Evolutionary conservation across 176 grass and related monocot genomes (phyloP).

Genomic region (Zizania latifolia): DNA sequence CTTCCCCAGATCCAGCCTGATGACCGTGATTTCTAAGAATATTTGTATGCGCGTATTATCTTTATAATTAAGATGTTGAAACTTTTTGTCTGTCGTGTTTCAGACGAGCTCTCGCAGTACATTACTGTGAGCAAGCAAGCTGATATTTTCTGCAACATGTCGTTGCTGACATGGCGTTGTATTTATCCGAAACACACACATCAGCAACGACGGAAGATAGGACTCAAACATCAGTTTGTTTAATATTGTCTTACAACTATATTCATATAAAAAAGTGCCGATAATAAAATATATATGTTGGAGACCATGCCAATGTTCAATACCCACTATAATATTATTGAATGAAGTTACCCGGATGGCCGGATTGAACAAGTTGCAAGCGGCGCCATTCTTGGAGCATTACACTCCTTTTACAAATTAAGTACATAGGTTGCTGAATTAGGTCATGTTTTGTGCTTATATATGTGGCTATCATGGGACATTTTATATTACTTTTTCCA

Average conservation of each 20-base stretch:
- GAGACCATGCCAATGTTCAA: not conserved
- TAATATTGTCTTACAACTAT: not conserved
- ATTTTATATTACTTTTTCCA: not conserved
- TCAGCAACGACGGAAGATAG: not conserved
- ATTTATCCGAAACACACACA: not conserved
- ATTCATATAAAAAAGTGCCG: not conserved
- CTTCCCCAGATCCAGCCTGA: conserved; percentile 17
- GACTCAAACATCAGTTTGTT: not conserved
- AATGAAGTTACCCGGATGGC: not conserved
- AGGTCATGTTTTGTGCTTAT: not conserved
- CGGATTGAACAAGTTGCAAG: not conserved
- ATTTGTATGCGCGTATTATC: conserved; percentile 9
- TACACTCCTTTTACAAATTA: not conserved
- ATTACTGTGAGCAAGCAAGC: not conserved
- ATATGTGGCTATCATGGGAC: not conserved
- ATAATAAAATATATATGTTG: not conserved
- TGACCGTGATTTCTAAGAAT: not conserved
- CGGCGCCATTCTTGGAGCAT: not conserved
- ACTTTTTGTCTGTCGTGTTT: not conserved
- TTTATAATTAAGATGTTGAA: not conserved
- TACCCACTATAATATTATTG: not conserved
- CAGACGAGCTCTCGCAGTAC: not conserved
- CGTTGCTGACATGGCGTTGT: not conserved
- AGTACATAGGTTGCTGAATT: not conserved
- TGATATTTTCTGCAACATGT: not conserved